phyloP scores from a whole-genome alignment of 2,329 filamentous ascomycete genomes.

The Colletotrichum sp. region DNA sequence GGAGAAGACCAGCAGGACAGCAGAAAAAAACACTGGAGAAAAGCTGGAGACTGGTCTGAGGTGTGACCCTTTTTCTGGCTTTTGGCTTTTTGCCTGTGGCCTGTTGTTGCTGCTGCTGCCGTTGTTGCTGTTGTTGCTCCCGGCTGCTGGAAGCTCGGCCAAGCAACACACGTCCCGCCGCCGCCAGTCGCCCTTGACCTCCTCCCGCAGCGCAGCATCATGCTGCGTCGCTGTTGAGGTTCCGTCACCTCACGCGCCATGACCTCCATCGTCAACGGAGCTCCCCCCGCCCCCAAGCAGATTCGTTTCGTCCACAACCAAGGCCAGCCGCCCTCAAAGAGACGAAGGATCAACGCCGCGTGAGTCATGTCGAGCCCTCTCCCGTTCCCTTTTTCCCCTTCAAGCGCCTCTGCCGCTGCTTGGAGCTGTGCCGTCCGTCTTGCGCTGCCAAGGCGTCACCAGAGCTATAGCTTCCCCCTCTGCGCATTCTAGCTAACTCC shows the following conservation, averaged over 20 bases:
- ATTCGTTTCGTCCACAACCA: conserved; percentile 85
- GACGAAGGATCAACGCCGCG: conserved; percentile 80
- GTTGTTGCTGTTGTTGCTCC: background rate
- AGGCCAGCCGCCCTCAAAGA: conserved; percentile 80
- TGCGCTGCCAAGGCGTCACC: background rate
- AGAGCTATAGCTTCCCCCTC: background rate
- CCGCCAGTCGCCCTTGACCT: background rate
- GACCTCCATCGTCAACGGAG: conserved; percentile 40
- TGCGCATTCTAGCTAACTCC: background rate
- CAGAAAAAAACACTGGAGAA: background rate
- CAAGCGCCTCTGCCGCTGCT: background rate
- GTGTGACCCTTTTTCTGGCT: background rate
- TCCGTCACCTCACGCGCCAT: conserved; percentile 18
- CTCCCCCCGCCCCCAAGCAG: conserved; percentile 55
- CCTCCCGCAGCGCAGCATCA: conserved; percentile 18
- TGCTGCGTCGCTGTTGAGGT: conserved; percentile 19
- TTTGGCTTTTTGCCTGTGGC: background rate
- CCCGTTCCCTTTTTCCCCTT: background rate
- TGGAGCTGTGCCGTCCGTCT: background rate
- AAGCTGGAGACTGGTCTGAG: background rate
- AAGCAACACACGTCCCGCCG: background rate
- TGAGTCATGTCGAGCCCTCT: conserved; percentile 46
- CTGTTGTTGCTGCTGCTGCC: background rate
- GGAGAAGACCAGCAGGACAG: background rate
- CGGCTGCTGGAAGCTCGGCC: background rate